phyloP scores from a whole-genome alignment of 495 filamentous ascomycete genomes.

The Lepidopterella palustris region DNA sequence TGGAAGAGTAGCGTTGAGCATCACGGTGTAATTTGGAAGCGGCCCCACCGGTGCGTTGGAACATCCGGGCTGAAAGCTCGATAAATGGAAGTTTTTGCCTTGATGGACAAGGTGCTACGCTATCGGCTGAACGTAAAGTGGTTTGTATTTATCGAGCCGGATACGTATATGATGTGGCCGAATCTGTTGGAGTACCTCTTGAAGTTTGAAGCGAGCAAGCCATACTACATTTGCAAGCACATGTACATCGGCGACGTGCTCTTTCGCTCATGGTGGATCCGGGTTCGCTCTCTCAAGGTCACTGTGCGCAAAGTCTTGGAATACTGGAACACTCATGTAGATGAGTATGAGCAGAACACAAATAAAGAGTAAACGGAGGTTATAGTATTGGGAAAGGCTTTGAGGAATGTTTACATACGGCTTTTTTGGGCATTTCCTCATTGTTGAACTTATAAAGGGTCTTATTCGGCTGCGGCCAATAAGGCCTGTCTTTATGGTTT shows the following conservation, averaged over 20 bases:
- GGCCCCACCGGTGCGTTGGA: neutral
- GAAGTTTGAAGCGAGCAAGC: slow-evolving; percentile 43
- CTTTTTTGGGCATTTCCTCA: slow-evolving; percentile 37
- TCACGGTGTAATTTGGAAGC: neutral
- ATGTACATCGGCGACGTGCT: slow-evolving; percentile 47
- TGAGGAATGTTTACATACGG: slow-evolving; percentile 41
- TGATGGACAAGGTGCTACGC: slow-evolving; percentile 42
- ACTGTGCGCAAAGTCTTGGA: slow-evolving; percentile 42
- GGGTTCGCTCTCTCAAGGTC: slow-evolving; percentile 56
- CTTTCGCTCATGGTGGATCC: slow-evolving; percentile 62
- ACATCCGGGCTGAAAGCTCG: slow-evolving; percentile 42
- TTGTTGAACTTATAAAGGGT: too few species aligned
- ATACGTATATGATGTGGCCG: slow-evolving; percentile 58
- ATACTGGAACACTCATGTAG: neutral
- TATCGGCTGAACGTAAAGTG: slow-evolving; percentile 49
- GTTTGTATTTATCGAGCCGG: slow-evolving; percentile 63
- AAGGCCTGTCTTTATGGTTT: too few species aligned
- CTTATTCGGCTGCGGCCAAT: too few species aligned
- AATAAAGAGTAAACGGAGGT: slow-evolving; percentile 12
- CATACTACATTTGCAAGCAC: slow-evolving; percentile 53
- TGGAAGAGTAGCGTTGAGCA: slow-evolving; percentile 10
- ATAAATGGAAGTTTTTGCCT: slow-evolving; percentile 55
- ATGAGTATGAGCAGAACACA: neutral
- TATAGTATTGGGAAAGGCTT: slow-evolving; percentile 41
- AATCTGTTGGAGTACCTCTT: slow-evolving; percentile 51